Percentiles rank a stretch among this genome's conserved stretches.
Evolutionary conservation across 331 rosid genomes (phyloP).

Genomic region (Rhamnella rubrinervis): DNA sequence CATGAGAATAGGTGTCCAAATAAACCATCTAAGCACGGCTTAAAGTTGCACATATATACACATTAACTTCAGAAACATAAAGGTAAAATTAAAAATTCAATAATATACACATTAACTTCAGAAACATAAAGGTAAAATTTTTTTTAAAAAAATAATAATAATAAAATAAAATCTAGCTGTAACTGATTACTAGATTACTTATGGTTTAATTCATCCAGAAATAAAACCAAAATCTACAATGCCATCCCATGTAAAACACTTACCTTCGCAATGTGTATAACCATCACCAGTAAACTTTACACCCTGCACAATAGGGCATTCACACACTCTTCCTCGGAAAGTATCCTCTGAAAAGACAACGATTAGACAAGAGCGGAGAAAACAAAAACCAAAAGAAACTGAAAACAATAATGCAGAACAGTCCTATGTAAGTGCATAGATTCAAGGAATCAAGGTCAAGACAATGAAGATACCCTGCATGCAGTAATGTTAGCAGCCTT

Average conservation of each 20-base stretch:
- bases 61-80: too few relatives aligned
- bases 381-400: slow-evolving; percentile 19
- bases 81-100: too few relatives aligned
- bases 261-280: slow-evolving; percentile 91
- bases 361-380: slow-evolving; percentile 7
- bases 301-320: slow-evolving; percentile 84
- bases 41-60: too few relatives aligned
- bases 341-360: slow-evolving; percentile 59
- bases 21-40: too few relatives aligned
- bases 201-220: not conserved
- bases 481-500: slow-evolving; percentile 74
- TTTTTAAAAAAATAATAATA: too few relatives aligned
- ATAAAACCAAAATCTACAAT: slow-evolving; percentile 1
- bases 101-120: too few relatives aligned
- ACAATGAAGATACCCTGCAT: slow-evolving; percentile 72
- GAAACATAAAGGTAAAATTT: too few relatives aligned
- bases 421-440: not conserved
- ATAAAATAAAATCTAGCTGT: too few relatives aligned
- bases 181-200: too few relatives aligned
- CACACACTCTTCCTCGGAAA: slow-evolving; percentile 94
- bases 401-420: not conserved
- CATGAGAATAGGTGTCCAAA: too few relatives aligned
- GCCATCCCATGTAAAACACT: slow-evolving; percentile 2
- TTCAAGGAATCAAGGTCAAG: slow-evolving; percentile 11
- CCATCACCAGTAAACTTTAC: slow-evolving; percentile 88